These are phyloP conservation scores for Sclerospora graminicola DNA, from an alignment of 352 stramenopile genomes.

Conservation along the genomic window DNA sequence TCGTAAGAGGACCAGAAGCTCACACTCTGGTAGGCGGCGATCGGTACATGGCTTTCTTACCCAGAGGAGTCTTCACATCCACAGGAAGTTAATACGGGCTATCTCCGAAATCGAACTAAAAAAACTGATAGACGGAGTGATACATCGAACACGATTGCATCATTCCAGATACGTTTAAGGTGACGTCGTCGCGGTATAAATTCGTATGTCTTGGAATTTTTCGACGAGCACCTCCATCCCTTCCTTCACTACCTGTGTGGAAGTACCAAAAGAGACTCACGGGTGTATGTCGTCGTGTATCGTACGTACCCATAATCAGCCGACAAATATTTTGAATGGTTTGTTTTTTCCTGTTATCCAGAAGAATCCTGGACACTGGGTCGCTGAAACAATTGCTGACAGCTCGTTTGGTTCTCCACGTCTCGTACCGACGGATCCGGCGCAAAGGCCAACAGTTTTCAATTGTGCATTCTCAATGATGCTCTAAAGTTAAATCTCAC, in stretches of 20 bases:
- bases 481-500: slow-evolving; percentile 85
- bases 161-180: slow-evolving; percentile 34
- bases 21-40: slow-evolving; percentile 10
- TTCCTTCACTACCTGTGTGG: slow-evolving; percentile 58
- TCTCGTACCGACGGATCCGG: too few relatives aligned
- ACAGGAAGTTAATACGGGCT: neutral
- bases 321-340: slow-evolving; percentile 84
- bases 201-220: slow-evolving; percentile 61
- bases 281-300: too few relatives aligned
- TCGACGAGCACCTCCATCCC: slow-evolving; percentile 33
- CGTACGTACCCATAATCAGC: too few relatives aligned
- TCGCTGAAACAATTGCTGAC: slow-evolving; percentile 86
- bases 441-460: too few relatives aligned
- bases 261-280: too few relatives aligned
- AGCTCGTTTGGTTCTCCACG: slow-evolving; percentile 91
- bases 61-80: too few relatives aligned
- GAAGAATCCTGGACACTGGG: too few relatives aligned
- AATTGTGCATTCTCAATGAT: too few relatives aligned
- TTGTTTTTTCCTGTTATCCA: slow-evolving; percentile 10
- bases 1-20: slow-evolving; percentile 8
- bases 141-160: slow-evolving; percentile 33
- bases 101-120: slow-evolving; percentile 8
- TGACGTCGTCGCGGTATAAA: slow-evolving; percentile 41
- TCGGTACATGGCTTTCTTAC: neutral
- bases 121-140: slow-evolving; percentile 26